phyloP scores from a whole-genome alignment of 2,329 filamentous ascomycete genomes.

The Exophiala dermatitidis region DNA sequence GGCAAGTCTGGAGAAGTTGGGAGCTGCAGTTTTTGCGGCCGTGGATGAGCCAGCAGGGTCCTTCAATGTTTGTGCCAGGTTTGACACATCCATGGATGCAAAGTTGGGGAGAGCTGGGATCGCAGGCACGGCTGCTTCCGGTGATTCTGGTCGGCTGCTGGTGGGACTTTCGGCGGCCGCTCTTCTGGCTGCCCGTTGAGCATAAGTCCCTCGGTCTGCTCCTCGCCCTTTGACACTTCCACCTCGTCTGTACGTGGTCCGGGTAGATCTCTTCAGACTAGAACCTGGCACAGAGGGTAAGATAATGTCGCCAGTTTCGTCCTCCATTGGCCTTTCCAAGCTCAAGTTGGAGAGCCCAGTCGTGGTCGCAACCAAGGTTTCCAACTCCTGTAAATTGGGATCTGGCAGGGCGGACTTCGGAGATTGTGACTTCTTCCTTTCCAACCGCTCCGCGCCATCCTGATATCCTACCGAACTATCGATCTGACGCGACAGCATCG shows the following conservation, averaged over 20 bases:
- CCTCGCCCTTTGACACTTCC: constrained; percentile 59
- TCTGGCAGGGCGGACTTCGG: constrained; percentile 49
- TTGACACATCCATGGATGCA: constrained; percentile 35
- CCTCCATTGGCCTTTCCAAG: constrained; percentile 42
- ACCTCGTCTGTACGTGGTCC: constrained; percentile 83
- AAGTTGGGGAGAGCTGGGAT: constrained; percentile 30
- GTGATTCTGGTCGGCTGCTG: constrained; percentile 17
- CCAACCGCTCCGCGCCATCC: constrained; percentile 75
- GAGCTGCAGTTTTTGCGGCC: constrained; percentile 21
- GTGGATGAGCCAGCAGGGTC: constrained; percentile 25
- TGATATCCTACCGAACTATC: constrained; percentile 68
- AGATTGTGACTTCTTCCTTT: constrained; percentile 61
- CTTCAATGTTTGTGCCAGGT: constrained; percentile 43
- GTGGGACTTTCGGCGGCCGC: constrained; percentile 29
- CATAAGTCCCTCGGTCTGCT: constrained; percentile 61
- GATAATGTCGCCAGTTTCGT: constrained; percentile 61
- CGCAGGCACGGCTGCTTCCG: constrained; percentile 24
- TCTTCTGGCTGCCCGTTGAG: constrained; percentile 60
- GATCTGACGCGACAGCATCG: constrained; percentile 89
- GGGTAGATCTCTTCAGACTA: constrained; percentile 79
- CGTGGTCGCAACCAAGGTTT: constrained; percentile 72
- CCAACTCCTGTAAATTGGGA: constrained; percentile 62
- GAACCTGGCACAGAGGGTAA: constrained; percentile 67
- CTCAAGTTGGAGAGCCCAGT: constrained; percentile 48
- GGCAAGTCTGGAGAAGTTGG: constrained; percentile 26